Evolutionary conservation across 768 basidiomycete species (phyloP).

Genomic region (Auricularia heimuer): DNA sequence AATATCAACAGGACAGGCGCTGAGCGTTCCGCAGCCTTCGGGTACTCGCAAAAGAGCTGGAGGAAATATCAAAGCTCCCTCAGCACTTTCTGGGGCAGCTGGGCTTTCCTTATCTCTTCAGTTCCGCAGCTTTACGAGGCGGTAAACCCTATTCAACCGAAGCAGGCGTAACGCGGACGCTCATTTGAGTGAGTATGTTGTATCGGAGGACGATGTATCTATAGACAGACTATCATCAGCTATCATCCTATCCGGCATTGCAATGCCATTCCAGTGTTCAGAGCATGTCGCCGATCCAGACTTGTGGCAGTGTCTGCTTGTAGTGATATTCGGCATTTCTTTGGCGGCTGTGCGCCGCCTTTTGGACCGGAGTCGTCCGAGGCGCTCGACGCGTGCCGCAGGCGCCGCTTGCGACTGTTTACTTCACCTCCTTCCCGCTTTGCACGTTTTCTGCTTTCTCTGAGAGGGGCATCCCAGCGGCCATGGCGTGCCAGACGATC

Average conservation of each 20-base stretch:
- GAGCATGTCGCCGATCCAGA: too few species aligned
- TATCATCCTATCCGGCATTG: too few species aligned
- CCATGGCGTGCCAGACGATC: neutral
- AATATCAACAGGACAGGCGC: neutral
- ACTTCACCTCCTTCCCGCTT: neutral
- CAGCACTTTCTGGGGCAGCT: constrained; percentile 44
- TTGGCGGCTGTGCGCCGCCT: neutral
- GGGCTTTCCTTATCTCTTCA: neutral
- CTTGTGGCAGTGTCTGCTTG: too few species aligned
- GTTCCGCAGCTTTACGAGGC: neutral
- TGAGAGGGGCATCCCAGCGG: neutral
- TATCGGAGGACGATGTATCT: too few species aligned
- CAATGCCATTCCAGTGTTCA: too few species aligned
- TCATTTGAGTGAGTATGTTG: too few species aligned
- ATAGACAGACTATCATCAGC: too few species aligned
- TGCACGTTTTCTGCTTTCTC: neutral
- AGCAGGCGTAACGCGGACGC: neutral
- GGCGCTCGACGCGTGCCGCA: neutral
- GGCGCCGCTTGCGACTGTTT: neutral
- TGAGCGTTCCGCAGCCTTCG: constrained; percentile 30
- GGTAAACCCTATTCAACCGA: neutral
- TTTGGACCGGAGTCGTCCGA: neutral
- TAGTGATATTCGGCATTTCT: neutral
- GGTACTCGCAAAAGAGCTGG: constrained; percentile 28
- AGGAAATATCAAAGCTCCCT: constrained; percentile 41